Evolutionary conservation across 768 basidiomycete genomes (phyloP), one percentile per base, ranked within the genome.

Genomic region (Hirschioporus abietinus): DNA sequence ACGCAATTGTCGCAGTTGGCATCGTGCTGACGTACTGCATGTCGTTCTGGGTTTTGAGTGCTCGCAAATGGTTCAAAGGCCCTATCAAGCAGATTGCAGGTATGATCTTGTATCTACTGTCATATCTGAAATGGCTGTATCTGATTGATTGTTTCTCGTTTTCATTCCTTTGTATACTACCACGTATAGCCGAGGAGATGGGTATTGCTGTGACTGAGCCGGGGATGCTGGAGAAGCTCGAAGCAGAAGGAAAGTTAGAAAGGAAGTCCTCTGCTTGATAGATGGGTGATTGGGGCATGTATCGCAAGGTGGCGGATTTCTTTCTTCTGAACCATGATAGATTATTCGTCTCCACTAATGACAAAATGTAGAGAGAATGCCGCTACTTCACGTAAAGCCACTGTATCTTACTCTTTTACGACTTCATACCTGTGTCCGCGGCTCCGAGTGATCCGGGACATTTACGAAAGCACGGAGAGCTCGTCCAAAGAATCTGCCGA

Each of bases 1-100:
- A 92, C 72, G 76, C 90, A 0, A 82, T 88, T 58, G 90, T 92
- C 9, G 91, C 90, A 2, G 88, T 92, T 25, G 90, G 87, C 0
- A 89, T 91, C 69, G 88, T 93, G 18, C 72, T 89, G 3, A 66
- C 76, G 1, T 91, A 90, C 74, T 82, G 85, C 65, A 72, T 88
- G n/a, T 84, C 84, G 0, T 87, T 88, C 71, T 92, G 91, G 91
- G 60, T 88, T 4, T 20, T 90, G 65, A 88, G 86, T 71, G 91
- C 90, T 10, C 78, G 89, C 63, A 87, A 83, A 71, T 90, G 88
- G 88, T 93, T 91, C 73, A 81, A 76, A 0, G 90, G 91, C 0
- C 91, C 90, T 6, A 76, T 90, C 18, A 84, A 83, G 74, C 88
- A 89, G 73, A 88, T 89, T 63, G 78, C 77, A 66, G 84, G 87